Evolutionary conservation across 2,329 filamentous ascomycete species (phyloP), one percentile per base, ranked within the genome.

Genomic region (Trichoderma sp.): DNA sequence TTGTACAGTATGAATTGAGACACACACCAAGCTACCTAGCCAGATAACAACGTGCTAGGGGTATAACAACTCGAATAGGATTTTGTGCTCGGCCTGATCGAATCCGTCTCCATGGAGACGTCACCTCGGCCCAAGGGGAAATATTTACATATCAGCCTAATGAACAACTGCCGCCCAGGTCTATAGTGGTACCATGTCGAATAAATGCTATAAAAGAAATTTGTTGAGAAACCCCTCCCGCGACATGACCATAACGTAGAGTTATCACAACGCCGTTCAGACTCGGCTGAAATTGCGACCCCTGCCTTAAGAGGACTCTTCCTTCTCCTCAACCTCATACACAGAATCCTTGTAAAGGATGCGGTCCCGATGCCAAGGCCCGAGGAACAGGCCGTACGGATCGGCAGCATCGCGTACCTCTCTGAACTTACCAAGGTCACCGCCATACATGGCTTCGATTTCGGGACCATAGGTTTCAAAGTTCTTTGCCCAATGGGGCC

Each of bases 401-500:
- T 97, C 93, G 37, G 87, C 88, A 63, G 88, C 83, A 68, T 90
- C 84, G 64, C 93, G 85, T 7, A 96, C 84, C 32, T 83, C 80
- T 48, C 90, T 82, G 86, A 90, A 97, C 56, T 86, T 80, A 19
- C 83, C 79, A 68, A 96, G 82, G 57, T 89, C 81, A n/a, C 83
- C 78, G 48, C 90, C 90, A 76, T 95, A 96, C 77, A 92, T 87
- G 1, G 78, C 77, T 68, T 87, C 84, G 52, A 97, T 84, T 34
- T 92, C 87, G 0, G 81, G 74, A 12, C 86, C 84, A 4, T 86
- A 83, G 9, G 85, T 84, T 56, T 84, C 82, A 78, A 96, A 97
- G 77, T 97, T 97, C 84, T 97, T 97, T 8, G 93, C 93, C 92
- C 93, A 97, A 79, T 97, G 93, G 19, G 93, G 93, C 54, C 87